Evolutionary conservation across 2,329 filamentous ascomycete species (phyloP).

Genomic region (Claviceps quebecensis): DNA sequence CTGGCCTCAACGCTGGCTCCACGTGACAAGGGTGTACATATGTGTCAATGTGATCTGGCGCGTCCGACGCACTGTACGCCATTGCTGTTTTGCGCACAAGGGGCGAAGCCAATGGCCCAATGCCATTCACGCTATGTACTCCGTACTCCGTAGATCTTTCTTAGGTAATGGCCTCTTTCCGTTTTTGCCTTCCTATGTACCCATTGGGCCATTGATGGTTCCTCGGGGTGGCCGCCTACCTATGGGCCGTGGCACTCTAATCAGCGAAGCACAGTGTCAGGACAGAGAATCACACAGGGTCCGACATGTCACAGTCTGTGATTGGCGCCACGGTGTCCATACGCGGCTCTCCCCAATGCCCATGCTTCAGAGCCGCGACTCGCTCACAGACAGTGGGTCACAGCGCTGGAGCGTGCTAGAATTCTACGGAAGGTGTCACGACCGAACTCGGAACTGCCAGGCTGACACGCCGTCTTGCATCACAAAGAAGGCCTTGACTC

Average conservation of each 20-base stretch:
- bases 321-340: conserved; percentile 7
- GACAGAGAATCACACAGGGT: not conserved
- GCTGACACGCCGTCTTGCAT: not conserved
- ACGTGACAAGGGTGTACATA: conserved; percentile 15
- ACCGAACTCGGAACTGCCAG: no score
- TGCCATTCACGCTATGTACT: not conserved
- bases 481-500: not conserved
- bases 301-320: conserved; percentile 4
- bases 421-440: not conserved
- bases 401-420: not conserved
- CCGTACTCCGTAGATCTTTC: not conserved
- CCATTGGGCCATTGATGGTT: no score
- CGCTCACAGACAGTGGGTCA: not conserved
- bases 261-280: conserved; percentile 1
- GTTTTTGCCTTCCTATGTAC: no score
- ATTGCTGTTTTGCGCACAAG: not conserved
- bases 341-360: not conserved
- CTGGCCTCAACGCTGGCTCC: conserved; percentile 10
- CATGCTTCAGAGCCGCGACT: not conserved
- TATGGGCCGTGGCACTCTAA: not conserved
- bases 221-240: no score
- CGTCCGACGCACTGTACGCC: conserved; percentile 1
- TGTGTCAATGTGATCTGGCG: not conserved
- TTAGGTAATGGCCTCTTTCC: no score
- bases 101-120: not conserved